Base-by-base conservation (phyloP, 148 eudicot genomes). In the Rhododendron williamsianum region DNA sequence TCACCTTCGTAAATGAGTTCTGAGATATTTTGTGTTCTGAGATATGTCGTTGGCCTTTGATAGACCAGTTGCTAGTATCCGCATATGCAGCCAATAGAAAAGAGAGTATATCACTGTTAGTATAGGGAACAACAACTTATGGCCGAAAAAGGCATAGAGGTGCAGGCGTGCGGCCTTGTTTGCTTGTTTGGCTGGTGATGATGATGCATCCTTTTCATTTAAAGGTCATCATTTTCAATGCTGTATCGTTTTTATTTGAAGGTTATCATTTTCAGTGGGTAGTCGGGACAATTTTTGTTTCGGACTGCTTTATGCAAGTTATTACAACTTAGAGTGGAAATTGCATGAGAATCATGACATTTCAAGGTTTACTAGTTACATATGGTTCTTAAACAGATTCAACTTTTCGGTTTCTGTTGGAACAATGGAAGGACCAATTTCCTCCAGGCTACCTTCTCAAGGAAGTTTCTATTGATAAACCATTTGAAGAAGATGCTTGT, bases 401-500 rank as follows among this genome's bases (percentile, higher is more conserved):
- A 76, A 95, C 96, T 77, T 94, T 97, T 80, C 87, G 86, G 82
- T 97, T 97, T 91, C 91, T 97, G 85, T 87, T 92, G 18, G 94
- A 92, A 77, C 94, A 89, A 81, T 97, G 99, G 99, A 93, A 91
- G 88, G 94, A 92, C 86, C 94, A 92, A 71, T 87, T 95, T 76
- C 99, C 98, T 85, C 89, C 93, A 30, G 96, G 94, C 52, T 94
- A 94, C 88, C 90, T 89, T 89, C 95, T 97, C 73, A 93, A 91
- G 85, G 97, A 91, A 89, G 95, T 96, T 72, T 94, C 90, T 77
- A 84, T 93, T 69, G 99, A 94, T 86, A 91, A 87, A 21, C 98
- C 99, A 71, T 97, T 92, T 87, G 98, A 91, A 91, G 99, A 91
- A 91, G 98, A 97, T 93, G 98, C 96, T 87, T 95, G 98, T 77